Base-by-base conservation (phyloP, 495 filamentous ascomycete genomes). In the Hypomontagnella monticulosa region DNA sequence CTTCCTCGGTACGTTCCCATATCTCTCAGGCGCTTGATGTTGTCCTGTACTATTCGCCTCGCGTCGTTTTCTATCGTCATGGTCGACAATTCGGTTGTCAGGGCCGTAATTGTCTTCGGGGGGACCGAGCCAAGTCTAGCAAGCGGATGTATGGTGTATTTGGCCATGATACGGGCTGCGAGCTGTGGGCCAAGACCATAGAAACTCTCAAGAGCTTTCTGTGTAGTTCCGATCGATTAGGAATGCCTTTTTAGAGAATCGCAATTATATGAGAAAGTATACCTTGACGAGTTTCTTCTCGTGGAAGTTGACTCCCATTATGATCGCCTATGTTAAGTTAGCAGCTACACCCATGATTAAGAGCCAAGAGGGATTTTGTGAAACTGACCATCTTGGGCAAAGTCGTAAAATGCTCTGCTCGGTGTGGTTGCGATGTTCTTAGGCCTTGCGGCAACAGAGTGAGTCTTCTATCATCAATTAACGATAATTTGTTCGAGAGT, bases 51-150 rank as follows among this genome's bases (percentile, higher is more conserved):
- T 51, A 91, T 81, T 74, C 88, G 82, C 72, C 87, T 80, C 59
- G 96, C 81, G 66, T 99, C 93, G 70, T 91, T 97, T 75, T 98
- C 96, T 61, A 97, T 92, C 40, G 89, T 96, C 93, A 99, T 93
- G 9, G 87, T 88, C 5, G 93, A 91, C 37, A 99, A 81, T 70
- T 93, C 91, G 40, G 88, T 87, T n/a, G 86, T 91, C 54, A 99
- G 81, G 46, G 91, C 88, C 15, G 89, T 85, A 60, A 96, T 79
- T 60, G 90, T 90, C 72, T 90, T 87, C 59, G 85, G 85, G 50
- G 82, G 79, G 8, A 99, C 79, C 2, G 84, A 80, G 72, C 89
- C 88, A 53, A 97, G 81, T 72, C 86, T 87, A 60, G 92, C 91
- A 41, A 82, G 88, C 16, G 89, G 87, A 77, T 96, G 91, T 76